Evolutionary conservation across 2,329 filamentous ascomycete species (phyloP).

Genomic region (Ascocoryne sarcoides): DNA sequence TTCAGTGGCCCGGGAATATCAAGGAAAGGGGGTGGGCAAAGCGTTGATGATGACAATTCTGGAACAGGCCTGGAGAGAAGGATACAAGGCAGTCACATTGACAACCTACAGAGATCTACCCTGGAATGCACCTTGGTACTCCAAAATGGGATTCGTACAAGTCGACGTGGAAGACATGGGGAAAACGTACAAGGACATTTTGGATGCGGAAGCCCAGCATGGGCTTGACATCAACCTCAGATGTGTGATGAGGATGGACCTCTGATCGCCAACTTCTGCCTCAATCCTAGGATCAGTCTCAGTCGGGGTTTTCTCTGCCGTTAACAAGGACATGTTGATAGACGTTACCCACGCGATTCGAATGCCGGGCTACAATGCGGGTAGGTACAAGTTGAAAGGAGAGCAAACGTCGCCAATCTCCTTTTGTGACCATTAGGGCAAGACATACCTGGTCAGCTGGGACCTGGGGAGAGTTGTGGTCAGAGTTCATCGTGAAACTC

Average conservation of each 20-base stretch:
- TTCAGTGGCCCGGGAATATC: slow-evolving; percentile 22
- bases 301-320: too few relatives aligned
- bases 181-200: slow-evolving; percentile 17
- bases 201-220: slow-evolving; percentile 15
- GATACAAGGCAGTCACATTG: slow-evolving; percentile 22
- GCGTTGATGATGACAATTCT: slow-evolving; percentile 23
- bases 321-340: too few relatives aligned
- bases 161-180: slow-evolving; percentile 19
- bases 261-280: too few relatives aligned
- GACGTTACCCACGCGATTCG: neutral
- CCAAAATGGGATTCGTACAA: slow-evolving; percentile 22
- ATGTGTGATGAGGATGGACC: slow-evolving; percentile 22
- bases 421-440: neutral
- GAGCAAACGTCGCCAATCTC: neutral
- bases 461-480: slow-evolving; percentile 1
- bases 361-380: neutral
- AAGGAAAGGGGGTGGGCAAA: slow-evolving; percentile 25
- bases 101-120: slow-evolving; percentile 24
- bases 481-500: slow-evolving; percentile 6
- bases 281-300: too few relatives aligned
- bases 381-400: neutral
- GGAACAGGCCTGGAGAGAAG: slow-evolving; percentile 19
- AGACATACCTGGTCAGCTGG: neutral
- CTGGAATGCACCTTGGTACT: slow-evolving; percentile 27
- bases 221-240: slow-evolving; percentile 21